phyloP scores from a whole-genome alignment of 495 filamentous ascomycete genomes.

The Penicillium soppii region DNA sequence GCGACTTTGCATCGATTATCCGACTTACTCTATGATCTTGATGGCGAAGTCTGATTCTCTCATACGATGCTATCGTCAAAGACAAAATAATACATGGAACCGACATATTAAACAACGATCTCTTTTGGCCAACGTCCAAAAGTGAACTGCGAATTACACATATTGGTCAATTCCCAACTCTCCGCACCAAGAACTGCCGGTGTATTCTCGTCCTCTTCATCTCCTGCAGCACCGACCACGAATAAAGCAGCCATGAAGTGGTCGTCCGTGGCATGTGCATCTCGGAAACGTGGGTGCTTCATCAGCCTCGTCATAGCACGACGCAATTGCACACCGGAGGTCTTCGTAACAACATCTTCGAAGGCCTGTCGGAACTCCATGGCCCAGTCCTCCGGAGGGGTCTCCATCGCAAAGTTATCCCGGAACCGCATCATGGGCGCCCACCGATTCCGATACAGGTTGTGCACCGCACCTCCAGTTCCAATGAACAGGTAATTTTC shows the following conservation, averaged over 20 bases:
- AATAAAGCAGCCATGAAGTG: conserved; percentile 61
- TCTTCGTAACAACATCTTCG: conserved; percentile 52
- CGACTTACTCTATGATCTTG: no score
- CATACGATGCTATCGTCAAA: no score
- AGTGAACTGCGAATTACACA: conserved; percentile 63
- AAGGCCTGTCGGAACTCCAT: conserved; percentile 62
- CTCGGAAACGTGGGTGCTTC: conserved; percentile 59
- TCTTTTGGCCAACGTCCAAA: conserved; percentile 32
- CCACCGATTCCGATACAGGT: conserved; percentile 64
- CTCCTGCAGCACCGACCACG: conserved; percentile 54
- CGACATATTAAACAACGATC: conserved; percentile 12
- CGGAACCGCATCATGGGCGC: conserved; percentile 55
- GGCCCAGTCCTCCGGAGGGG: conserved; percentile 53
- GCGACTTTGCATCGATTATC: no score
- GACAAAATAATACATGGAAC: background rate
- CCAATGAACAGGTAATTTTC: conserved; percentile 57
- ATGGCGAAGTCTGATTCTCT: no score
- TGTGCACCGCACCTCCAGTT: conserved; percentile 62
- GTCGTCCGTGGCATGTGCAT: conserved; percentile 64
- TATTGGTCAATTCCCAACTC: conserved; percentile 63
- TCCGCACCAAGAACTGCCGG: conserved; percentile 50
- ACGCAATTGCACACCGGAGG: conserved; percentile 45
- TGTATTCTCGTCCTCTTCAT: conserved; percentile 44
- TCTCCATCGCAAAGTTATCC: conserved; percentile 59
- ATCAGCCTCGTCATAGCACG: conserved; percentile 55